phyloP scores from a whole-genome alignment of 768 basidiomycete species.

The Kockovaella imperatae region DNA sequence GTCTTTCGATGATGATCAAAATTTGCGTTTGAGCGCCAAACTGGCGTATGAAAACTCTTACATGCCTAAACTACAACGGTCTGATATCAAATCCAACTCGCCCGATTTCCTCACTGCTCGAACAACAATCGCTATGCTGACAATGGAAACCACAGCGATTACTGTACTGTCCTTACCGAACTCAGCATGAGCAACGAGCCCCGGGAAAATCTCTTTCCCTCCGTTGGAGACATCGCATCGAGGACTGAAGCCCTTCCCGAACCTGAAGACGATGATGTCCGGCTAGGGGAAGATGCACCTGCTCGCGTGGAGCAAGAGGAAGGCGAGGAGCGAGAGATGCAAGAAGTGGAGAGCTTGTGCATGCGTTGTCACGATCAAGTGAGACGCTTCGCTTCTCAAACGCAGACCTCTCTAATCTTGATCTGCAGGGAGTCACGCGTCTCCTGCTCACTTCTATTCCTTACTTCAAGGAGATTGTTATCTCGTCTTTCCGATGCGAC shows the following conservation, averaged over 20 bases:
- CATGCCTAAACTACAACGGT: conserved; percentile 40
- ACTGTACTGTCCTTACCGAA: neutral
- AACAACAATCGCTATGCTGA: neutral
- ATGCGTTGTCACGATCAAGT: conserved; percentile 91
- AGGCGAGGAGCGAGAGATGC: conserved; percentile 57
- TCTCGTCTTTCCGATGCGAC: conserved; percentile 94
- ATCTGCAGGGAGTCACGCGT: conserved; percentile 71
- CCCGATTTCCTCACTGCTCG: neutral
- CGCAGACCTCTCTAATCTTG: neutral
- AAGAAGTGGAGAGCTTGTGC: conserved; percentile 84
- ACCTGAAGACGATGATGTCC: conserved; percentile 20
- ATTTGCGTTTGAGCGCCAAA: conserved; percentile 33
- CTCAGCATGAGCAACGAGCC: conserved; percentile 7
- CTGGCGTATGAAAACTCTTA: conserved; percentile 22
- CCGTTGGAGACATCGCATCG: conserved; percentile 54
- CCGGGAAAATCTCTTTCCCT: conserved; percentile 52
- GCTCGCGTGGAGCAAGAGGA: conserved; percentile 40
- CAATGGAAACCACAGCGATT: no score
- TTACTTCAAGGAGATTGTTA: conserved; percentile 86
- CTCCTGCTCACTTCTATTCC: conserved; percentile 89
- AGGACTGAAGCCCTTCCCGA: conserved; percentile 49
- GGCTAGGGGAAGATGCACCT: conserved; percentile 14
- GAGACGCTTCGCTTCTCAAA: conserved; percentile 26
- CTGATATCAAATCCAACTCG: conserved; percentile 17
- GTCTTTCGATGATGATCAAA: conserved; percentile 25